Percentiles rank a stretch among this genome's conserved stretches.
Evolutionary conservation across 1,139 yeast genomes (phyloP).

Genomic region (Nakaseomyces delphensis): DNA sequence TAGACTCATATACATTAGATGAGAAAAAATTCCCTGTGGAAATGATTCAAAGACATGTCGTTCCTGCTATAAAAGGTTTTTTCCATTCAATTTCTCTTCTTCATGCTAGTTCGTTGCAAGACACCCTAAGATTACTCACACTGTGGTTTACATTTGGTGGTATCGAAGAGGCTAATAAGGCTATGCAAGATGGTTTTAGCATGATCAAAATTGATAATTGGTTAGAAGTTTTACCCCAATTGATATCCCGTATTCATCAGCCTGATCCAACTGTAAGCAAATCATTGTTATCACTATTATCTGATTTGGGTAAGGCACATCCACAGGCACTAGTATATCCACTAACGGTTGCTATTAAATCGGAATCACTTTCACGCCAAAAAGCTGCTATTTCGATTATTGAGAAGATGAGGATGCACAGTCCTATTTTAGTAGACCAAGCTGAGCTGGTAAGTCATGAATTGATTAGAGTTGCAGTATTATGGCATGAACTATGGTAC

Average conservation of each 20-base stretch:
- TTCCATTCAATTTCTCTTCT: constrained; percentile 91
- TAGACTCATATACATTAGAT: constrained; percentile 19
- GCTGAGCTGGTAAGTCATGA: constrained; percentile 90
- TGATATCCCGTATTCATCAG: constrained; percentile 93
- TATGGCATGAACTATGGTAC: constrained; percentile 98
- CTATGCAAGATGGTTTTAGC: constrained; percentile 83
- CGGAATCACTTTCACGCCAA: constrained; percentile 83
- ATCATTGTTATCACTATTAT: constrained; percentile 67
- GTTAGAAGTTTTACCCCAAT: constrained; percentile 92
- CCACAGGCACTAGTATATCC: constrained; percentile 97
- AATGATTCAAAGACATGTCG: constrained; percentile 74
- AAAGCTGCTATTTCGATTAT: constrained; percentile 86
- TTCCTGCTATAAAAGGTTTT: constrained; percentile 91
- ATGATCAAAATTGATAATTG: constrained; percentile 88
- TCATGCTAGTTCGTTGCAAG: constrained; percentile 80
- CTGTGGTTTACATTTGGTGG: constrained; percentile 97
- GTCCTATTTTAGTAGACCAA: constrained; percentile 77
- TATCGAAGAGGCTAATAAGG: constrained; percentile 78
- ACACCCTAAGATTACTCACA: constrained; percentile 78
- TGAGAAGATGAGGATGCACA: constrained; percentile 85
- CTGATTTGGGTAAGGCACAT: constrained; percentile 88
- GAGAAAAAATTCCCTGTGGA: constrained; percentile 41
- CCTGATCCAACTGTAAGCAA: constrained; percentile 81
- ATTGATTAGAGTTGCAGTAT: constrained; percentile 84
- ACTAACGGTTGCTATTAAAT: constrained; percentile 88